A percentile compares a stretch with the other conserved stretches of the same genome.
phyloP scores from a whole-genome alignment of 2,329 filamentous ascomycete genomes.

The Colletotrichum lini region DNA sequence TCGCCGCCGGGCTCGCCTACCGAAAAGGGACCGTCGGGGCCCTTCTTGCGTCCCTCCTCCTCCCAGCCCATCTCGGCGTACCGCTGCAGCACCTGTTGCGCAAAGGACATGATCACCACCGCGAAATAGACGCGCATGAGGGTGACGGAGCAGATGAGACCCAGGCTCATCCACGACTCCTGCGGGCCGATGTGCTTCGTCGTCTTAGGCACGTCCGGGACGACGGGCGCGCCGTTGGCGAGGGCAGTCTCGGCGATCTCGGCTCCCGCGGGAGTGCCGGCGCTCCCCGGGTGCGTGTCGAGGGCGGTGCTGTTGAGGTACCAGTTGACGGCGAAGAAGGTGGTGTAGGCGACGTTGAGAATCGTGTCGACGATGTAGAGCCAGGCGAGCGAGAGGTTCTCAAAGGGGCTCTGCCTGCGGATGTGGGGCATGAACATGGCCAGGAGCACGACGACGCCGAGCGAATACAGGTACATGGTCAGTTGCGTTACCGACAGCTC shows the following conservation, averaged over 20 bases:
- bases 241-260: slow-evolving; percentile 40
- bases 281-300: slow-evolving; percentile 42
- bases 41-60: slow-evolving; percentile 52
- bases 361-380: slow-evolving; percentile 87
- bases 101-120: slow-evolving; percentile 86
- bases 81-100: slow-evolving; percentile 78
- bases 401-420: slow-evolving; percentile 81
- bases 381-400: slow-evolving; percentile 86
- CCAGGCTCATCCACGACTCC: slow-evolving; percentile 81
- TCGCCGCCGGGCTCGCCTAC: slow-evolving; percentile 79
- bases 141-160: slow-evolving; percentile 81
- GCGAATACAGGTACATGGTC: slow-evolving; percentile 92
- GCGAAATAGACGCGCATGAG: slow-evolving; percentile 86
- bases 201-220: slow-evolving; percentile 40
- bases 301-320: slow-evolving; percentile 75
- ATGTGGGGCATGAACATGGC: slow-evolving; percentile 84
- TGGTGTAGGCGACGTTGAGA: slow-evolving; percentile 86
- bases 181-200: slow-evolving; percentile 55
- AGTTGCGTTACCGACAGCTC: slow-evolving; percentile 86
- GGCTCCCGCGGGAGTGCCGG: slow-evolving; percentile 36
- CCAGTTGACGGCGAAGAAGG: slow-evolving; percentile 87
- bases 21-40: slow-evolving; percentile 74
- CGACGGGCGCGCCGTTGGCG: slow-evolving; percentile 40
- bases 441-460: slow-evolving; percentile 77
- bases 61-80: slow-evolving; percentile 42